Evolutionary conservation across 192 early-diverging fungal genomes (phyloP), one percentile per base, ranked within the genome.

Genomic region (Umbelopsis sp.): DNA sequence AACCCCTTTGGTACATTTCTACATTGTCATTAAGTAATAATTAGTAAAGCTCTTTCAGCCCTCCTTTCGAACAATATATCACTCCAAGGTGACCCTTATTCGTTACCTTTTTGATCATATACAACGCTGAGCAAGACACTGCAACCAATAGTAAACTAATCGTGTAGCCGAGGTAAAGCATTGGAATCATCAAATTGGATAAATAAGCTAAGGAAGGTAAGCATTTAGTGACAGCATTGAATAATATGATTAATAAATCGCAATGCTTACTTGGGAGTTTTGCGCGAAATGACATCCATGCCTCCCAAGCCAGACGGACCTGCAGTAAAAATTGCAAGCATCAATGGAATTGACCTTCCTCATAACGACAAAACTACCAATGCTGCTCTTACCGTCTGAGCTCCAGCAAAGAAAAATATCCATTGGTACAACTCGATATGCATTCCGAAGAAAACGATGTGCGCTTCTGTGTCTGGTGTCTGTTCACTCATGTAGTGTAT

Each of bases 361-460:
- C 52, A 8, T 22, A 14, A 2, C 52, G 11, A n/a, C 0, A 22
- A 5, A 1, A 25, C 52, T 26, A 12, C 52, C 12, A 53, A 24
- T 29, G 22, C 52, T 4, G 22, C 5, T 53, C 47, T 34, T 32
- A 62, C 56, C 56, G 34, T 62, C 31, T 62, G 56, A 62, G 26
- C 31, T 29, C 56, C 56, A 34, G 56, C 31, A 20, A 62, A 62
- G 31, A 62, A 62, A 4, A 14, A 10, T 20, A 62, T 62, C 56
- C 56, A 62, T n/a, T 62, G 56, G 17, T 62, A 32, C 34, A 62
- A 32, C 8, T 62, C 56, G 26, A 62, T 62, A 22, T 62, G 56
- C 56, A 62, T 62, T 32, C 56, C 56, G 26, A 62, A 62, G 56
- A 62, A 62, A 17, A 62, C 56, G 34, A 20, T 62, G 4, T 26